Base-by-base conservation (phyloP, 1,284 basidiomycete species). In the Ganoderma sinense region DNA sequence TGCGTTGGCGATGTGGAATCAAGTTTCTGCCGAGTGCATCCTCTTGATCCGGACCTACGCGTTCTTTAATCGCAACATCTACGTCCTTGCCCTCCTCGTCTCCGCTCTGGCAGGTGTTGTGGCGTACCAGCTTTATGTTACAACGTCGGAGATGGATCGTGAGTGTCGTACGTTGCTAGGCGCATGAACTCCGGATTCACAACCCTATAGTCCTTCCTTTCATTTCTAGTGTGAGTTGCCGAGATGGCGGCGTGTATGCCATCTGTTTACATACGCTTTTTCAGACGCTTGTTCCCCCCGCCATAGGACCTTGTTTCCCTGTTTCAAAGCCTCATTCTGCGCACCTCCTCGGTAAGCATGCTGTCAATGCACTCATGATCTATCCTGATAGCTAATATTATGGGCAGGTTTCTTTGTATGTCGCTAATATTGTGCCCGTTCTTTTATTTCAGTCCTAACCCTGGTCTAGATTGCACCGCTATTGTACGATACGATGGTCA, bases 1-100 rank as follows among this genome's bases (percentile, higher is more conserved):
- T 61, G 88, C 89, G 13, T 84, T 94, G 62, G 92, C 92, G 36
- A 91, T 93, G 88, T 94, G 92, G 92, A 94, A 94, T 75, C 93
- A 94, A 86, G 91, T 93, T 66, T 89, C 90, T 58, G 91, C 92
- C 58, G 91, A 94, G 83, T 90, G 88, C 71, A 91, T 94, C 65
- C 86, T 94, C 60, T 85, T 94, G 72, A 94, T 94, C 71, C 88
- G 92, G 68, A 94, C 93, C 60, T 94, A 93, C 76, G 93, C 92
- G 6, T 94, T 94, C 82, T 94, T 94, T 84, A 93, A 93, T 75
- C 87, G 91, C 70, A 93, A 92, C 75, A 79, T 83, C 63, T 90
- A 88, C 77, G 80, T 94, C 64, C 84, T 94, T 53, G 81, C 83
- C 71, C 86, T 86, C 69, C 87, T 94, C 69, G 80, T 91, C 66